Base-by-base conservation (phyloP, 2,329 filamentous ascomycete genomes). In the Dactylellina leptospora region DNA sequence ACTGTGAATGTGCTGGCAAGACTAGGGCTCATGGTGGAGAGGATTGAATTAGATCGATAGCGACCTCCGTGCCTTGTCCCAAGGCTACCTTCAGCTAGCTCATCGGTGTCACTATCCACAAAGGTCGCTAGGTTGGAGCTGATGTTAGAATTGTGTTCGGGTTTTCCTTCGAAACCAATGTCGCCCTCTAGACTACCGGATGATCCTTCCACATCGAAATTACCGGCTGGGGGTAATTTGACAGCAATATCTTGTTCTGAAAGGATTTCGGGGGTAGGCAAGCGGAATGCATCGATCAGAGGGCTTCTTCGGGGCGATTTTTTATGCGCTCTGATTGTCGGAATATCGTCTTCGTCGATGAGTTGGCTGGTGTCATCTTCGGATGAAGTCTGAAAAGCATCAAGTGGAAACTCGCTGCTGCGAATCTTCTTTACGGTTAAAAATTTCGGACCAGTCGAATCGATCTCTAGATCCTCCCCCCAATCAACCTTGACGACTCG, bases 11-110 rank as follows among this genome's bases (percentile, higher is more conserved):
- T 95, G 80, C 93, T 97, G 18, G 92, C 91, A 62, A 96, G 86
- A 79, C 93, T 97, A 11, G 95, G 93, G 78, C 93, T 97, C 79
- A 97, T 85, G 25, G 91, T 91, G 38, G 93, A 96, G 33, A 89
- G 40, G 25, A 66, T 68, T 30, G 54, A 69, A 60, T 74, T 74
- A 87, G 87, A n/a, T 84, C 85, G 77, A 93, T 91, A 74, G 76
- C 91, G 87, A 45, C 93, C 93, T 38, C 90, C 93, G 80, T 93
- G 93, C 64, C 93, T 87, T 45, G 93, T 96, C 20, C 38, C 93
- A 92, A 69, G 97, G 27, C 75, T 76, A 36, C 92, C 93, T 80
- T 97, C 95, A 56, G 90, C 91, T 90, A 93, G 96, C 78, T 97
- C 88, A 71, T 90, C 93, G 76, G 96, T 87, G 73, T 96, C 93